Evolutionary conservation across 257 asterid species (phyloP).

Genomic region (Rauvolfia tetraphylla): DNA sequence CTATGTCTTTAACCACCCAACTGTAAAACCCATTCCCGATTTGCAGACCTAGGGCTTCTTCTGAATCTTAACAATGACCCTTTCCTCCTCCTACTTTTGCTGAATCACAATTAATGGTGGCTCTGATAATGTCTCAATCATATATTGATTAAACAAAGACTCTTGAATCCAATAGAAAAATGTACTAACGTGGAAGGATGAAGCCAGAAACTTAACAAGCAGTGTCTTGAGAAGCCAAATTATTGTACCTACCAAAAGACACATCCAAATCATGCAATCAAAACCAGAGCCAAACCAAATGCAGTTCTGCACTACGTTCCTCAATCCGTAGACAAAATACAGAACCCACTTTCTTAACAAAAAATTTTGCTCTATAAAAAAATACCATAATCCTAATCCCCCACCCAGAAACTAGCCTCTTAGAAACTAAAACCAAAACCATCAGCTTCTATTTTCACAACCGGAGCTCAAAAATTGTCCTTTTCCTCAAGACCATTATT

Average conservation of each 20-base stretch:
- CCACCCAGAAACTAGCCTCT: slow-evolving; percentile 82
- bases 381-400: slow-evolving; percentile 57
- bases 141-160: slow-evolving; percentile 72
- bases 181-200: slow-evolving; percentile 73
- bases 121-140: slow-evolving; percentile 65
- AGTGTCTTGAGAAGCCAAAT: slow-evolving; percentile 76
- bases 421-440: slow-evolving; percentile 71
- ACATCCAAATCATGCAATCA: slow-evolving; percentile 87
- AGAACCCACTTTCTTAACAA: slow-evolving; percentile 64
- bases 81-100: slow-evolving; percentile 65
- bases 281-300: slow-evolving; percentile 68
- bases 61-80: slow-evolving; percentile 60
- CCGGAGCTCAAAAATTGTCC: slow-evolving; percentile 29
- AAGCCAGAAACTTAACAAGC: slow-evolving; percentile 78
- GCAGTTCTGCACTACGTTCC: slow-evolving; percentile 81
- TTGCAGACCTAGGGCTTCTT: no score
- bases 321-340: slow-evolving; percentile 78
- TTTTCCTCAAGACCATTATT: slow-evolving; percentile 27
- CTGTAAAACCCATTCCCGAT: no score
- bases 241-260: slow-evolving; percentile 68
- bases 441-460: slow-evolving; percentile 85
- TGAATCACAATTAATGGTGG: slow-evolving; percentile 65
- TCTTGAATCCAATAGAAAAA: slow-evolving; percentile 85
- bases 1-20: no score
- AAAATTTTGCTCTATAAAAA: slow-evolving; percentile 59